Evolutionary conservation across 768 basidiomycete genomes (phyloP).

Genomic region (Naganishia kalamii): DNA sequence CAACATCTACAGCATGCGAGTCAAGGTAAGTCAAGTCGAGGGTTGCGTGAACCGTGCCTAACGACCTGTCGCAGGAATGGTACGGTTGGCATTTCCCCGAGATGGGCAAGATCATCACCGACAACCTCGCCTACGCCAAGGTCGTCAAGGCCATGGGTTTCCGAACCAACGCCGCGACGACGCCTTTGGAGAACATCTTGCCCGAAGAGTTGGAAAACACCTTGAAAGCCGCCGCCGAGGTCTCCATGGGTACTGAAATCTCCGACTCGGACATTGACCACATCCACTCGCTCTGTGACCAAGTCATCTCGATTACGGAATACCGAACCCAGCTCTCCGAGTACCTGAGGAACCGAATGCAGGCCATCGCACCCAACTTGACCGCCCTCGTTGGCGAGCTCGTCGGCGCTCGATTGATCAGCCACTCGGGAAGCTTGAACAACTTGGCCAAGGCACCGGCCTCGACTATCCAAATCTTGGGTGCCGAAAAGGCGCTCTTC

Average conservation of each 20-base stretch:
- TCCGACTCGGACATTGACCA: slow-evolving; percentile 94
- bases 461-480: slow-evolving; percentile 52
- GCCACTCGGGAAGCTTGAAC: slow-evolving; percentile 51
- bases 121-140: slow-evolving; percentile 96
- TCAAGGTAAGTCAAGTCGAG: slow-evolving; percentile 62
- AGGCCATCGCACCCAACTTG: slow-evolving; percentile 92
- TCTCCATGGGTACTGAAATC: slow-evolving; percentile 99
- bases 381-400: slow-evolving; percentile 76
- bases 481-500: slow-evolving; percentile 53
- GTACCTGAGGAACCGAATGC: slow-evolving; percentile 96
- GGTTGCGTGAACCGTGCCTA: not conserved
- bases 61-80: slow-evolving; percentile 68
- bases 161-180: slow-evolving; percentile 83
- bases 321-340: slow-evolving; percentile 93
- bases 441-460: slow-evolving; percentile 52
- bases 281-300: slow-evolving; percentile 93
- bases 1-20: slow-evolving; percentile 98
- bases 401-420: slow-evolving; percentile 68
- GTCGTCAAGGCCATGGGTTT: slow-evolving; percentile 91
- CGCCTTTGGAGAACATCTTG: slow-evolving; percentile 78
- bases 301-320: slow-evolving; percentile 90
- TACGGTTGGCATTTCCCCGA: slow-evolving; percentile 99
- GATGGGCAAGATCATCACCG: slow-evolving; percentile 95
- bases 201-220: slow-evolving; percentile 96
- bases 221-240: slow-evolving; percentile 89